Conservation (phyloP, 108 stramenopile species). For the Stephanodiscus triporus region DNA sequence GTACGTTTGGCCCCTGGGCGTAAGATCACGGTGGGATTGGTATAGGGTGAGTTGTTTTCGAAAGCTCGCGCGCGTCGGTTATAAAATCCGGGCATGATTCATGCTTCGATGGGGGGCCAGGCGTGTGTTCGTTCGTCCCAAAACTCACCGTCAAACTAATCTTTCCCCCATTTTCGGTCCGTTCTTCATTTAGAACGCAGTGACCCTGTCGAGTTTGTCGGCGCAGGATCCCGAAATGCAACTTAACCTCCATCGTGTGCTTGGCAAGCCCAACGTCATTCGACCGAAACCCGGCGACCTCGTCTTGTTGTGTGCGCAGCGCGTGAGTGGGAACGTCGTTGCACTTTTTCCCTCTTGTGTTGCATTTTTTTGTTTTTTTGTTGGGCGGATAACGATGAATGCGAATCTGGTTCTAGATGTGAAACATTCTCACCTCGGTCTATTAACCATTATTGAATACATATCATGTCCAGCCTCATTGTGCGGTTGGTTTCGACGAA, state of each 20-base stretch:
- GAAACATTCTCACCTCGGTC: background rate
- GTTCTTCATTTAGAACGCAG: conserved; percentile 56
- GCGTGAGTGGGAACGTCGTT: conserved; percentile 2
- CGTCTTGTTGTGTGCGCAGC: conserved; percentile 80
- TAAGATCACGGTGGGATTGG: conserved; percentile 81
- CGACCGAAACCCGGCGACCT: conserved; percentile 76
- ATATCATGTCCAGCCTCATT: conserved; percentile 56
- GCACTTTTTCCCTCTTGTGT: background rate
- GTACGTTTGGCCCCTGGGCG: conserved; percentile 80
- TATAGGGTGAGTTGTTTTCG: conserved; percentile 54
- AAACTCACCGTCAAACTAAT: no score
- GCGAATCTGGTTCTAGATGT: background rate
- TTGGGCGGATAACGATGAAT: background rate
- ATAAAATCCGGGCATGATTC: conserved; percentile 1
- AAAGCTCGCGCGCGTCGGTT: background rate
- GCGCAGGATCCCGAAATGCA: conserved; percentile 81
- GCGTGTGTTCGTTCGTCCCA: no score
- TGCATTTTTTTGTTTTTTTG: background rate
- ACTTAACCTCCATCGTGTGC: conserved; percentile 51
- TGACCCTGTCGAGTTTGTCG: conserved; percentile 66
- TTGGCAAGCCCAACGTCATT: conserved; percentile 66
- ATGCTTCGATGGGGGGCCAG: background rate
- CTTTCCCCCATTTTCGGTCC: no score
- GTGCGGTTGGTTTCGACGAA: conserved; percentile 77
- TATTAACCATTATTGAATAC: background rate